Evolutionary conservation across 495 filamentous ascomycete genomes (phyloP).

Genomic region (Aspergillus ellipticus): DNA sequence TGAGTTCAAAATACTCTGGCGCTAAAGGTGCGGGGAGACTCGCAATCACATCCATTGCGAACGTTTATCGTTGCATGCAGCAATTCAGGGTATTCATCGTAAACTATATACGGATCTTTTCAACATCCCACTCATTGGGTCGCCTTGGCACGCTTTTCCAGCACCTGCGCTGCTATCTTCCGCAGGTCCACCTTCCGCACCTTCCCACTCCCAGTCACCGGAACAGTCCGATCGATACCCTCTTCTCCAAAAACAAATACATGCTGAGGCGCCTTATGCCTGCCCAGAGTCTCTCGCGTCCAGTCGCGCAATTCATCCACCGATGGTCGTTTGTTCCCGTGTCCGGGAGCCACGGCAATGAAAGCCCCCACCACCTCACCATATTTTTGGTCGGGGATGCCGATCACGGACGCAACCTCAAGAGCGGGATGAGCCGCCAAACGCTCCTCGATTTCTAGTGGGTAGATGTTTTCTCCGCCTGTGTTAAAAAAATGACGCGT

Average conservation of each 20-base stretch:
- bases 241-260: slow-evolving; percentile 63
- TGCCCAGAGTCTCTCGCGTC: slow-evolving; percentile 57
- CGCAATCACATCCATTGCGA: too few species aligned
- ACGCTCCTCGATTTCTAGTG: slow-evolving; percentile 69
- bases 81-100: too few species aligned
- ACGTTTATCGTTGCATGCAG: too few species aligned
- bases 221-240: slow-evolving; percentile 52
- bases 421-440: slow-evolving; percentile 55
- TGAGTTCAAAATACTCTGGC: too few species aligned
- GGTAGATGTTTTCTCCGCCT: slow-evolving; percentile 78
- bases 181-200: slow-evolving; percentile 66
- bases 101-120: too few species aligned
- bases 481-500: slow-evolving; percentile 4
- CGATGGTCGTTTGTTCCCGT: slow-evolving; percentile 28
- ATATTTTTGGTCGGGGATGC: slow-evolving; percentile 58
- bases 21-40: too few species aligned
- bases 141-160: slow-evolving; percentile 21
- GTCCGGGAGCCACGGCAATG: slow-evolving; percentile 32
- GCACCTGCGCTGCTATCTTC: slow-evolving; percentile 48
- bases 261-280: slow-evolving; percentile 64
- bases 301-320: slow-evolving; percentile 54
- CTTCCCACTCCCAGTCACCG: slow-evolving; percentile 69
- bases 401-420: slow-evolving; percentile 56
- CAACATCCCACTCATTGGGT: too few species aligned
- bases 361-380: slow-evolving; percentile 68